phyloP scores from a whole-genome alignment of 257 asterid species.

The Jacaranda mimosifolia region DNA sequence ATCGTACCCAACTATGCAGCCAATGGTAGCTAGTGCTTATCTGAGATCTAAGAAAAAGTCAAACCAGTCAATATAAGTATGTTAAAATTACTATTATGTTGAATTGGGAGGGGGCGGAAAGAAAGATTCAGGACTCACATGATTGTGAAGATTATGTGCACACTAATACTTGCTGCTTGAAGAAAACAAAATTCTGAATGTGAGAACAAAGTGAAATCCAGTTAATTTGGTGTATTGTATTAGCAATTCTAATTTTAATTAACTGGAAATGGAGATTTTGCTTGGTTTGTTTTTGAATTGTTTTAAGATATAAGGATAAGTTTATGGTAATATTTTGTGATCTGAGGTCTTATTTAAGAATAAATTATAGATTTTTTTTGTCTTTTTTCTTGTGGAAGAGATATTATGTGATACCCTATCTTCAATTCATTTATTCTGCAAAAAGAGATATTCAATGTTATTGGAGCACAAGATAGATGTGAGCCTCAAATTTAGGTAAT shows the following conservation, averaged over 20 bases:
- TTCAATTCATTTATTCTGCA: neutral
- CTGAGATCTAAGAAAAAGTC: neutral
- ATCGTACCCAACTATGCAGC: neutral
- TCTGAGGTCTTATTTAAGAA: neutral
- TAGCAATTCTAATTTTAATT: too few species aligned
- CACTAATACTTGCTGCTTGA: neutral
- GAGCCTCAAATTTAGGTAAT: too few species aligned
- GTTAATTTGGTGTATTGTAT: too few species aligned
- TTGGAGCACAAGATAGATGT: too few species aligned
- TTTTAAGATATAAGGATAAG: neutral
- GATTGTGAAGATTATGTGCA: neutral
- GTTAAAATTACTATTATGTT: neutral
- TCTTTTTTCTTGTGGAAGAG: neutral
- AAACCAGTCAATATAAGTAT: neutral
- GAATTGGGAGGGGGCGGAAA: neutral
- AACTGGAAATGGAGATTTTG: neutral
- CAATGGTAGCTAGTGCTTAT: neutral
- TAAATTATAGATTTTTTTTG: neutral
- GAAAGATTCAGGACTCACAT: neutral
- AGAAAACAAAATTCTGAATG: neutral
- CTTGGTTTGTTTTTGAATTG: neutral
- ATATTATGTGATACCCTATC: neutral
- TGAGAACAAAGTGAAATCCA: neutral
- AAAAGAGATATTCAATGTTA: too few species aligned
- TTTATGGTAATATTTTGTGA: neutral